These are phyloP conservation scores for Boletellus emodensis DNA, from an alignment of 768 basidiomycete species.

Conservation along the genomic window DNA sequence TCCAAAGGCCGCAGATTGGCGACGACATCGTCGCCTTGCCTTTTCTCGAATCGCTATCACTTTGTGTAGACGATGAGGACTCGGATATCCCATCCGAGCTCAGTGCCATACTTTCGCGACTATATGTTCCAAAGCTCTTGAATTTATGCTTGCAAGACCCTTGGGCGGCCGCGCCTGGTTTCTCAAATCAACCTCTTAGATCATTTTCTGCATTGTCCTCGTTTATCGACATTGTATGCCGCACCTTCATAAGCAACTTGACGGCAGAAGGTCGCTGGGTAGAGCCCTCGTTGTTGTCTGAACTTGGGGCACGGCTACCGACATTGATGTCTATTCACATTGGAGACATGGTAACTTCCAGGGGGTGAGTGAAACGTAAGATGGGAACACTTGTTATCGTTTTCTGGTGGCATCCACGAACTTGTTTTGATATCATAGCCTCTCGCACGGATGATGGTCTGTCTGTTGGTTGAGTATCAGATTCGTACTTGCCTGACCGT, in stretches of 20 bases:
- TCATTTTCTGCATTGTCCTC: slow-evolving; percentile 42
- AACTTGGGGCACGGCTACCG: slow-evolving; percentile 12
- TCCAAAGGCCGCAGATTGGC: slow-evolving; percentile 20
- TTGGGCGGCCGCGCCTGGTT: slow-evolving; percentile 8
- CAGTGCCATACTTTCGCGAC: slow-evolving; percentile 45
- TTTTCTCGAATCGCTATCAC: slow-evolving; percentile 42
- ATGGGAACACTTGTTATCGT: not conserved
- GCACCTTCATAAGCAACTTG: slow-evolving; percentile 11
- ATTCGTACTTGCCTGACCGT: slow-evolving; percentile 4
- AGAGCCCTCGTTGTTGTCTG: slow-evolving; percentile 11
- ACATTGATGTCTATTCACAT: slow-evolving; percentile 13
- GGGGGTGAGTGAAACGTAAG: slow-evolving; percentile 9
- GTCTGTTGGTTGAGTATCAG: slow-evolving; percentile 2
- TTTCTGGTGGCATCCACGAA: not conserved
- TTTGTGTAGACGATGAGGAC: slow-evolving; percentile 50
- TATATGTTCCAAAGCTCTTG: slow-evolving; percentile 46
- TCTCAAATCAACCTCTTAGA: not conserved
- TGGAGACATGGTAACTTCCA: slow-evolving; percentile 1
- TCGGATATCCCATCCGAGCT: slow-evolving; percentile 66
- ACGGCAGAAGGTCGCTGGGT: slow-evolving; percentile 28
- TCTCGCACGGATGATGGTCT: slow-evolving; percentile 1
- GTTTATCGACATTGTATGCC: slow-evolving; percentile 6
- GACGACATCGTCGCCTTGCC: slow-evolving; percentile 40
- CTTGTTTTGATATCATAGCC: slow-evolving; percentile 1
- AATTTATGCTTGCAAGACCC: slow-evolving; percentile 46